Base-by-base conservation (phyloP, 1,284 basidiomycete species). In the Xerocomus nothofagi region DNA sequence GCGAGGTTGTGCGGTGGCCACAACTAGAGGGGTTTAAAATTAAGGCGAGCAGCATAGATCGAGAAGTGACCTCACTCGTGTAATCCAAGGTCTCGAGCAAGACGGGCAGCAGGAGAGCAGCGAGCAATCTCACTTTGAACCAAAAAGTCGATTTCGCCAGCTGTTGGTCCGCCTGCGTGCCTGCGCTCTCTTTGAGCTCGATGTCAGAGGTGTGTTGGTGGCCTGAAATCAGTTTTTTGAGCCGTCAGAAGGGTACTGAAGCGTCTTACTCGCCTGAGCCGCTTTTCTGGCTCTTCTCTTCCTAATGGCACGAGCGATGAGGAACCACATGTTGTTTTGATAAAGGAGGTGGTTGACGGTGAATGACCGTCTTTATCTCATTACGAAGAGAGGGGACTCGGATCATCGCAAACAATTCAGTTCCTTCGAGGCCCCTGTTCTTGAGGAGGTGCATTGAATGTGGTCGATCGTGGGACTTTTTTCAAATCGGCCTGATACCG, bases 1-100 rank as follows among this genome's bases (percentile, higher is more conserved):
- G 34, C 72, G 66, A 8, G 72, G 64, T 52, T 76, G 75, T 1
- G 73, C 72, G 31, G 73, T 76, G 0, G 74, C 75, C 20, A 76
- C 75, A 11, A 76, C 75, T 74, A 21, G 18, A 42, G n/a, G 31
- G 10, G 10, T 8, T 24, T 9, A 9, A 8, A 39, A 14, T 24
- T 23, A 33, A 37, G n/a, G 40, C 4, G 10, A 27, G 29, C 1
- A 12, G n/a, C 10, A 8, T 20, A 5, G 17, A 3, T 24, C 2
- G 32, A 20, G n/a, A 7, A 2, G 38, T 12, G 32, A 7, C 10
- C 60, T 39, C 36, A 71, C 71, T 65, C 21, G 71, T 73, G 45
- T 72, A 73, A 45, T 73, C 53, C 23, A 61, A 32, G 9, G 57
- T 61, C 44, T 58, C 57, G 10, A 62, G 48, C 18, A 58, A 51